Conservation (phyloP, 495 filamentous ascomycete genomes). For the Cercophora samala region DNA sequence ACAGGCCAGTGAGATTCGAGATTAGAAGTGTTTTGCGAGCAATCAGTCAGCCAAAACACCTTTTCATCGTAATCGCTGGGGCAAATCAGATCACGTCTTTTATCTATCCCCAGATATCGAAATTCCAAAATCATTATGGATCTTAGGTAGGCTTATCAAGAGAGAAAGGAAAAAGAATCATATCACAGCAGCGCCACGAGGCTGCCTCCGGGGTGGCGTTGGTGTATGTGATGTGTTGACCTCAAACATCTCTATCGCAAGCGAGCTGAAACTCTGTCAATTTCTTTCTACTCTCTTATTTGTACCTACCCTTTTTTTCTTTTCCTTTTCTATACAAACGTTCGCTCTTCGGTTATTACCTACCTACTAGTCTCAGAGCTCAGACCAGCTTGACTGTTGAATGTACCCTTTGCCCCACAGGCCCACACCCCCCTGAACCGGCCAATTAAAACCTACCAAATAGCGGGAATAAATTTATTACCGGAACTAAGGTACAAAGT, state of each 20-base stretch:
- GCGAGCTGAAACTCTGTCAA: neutral
- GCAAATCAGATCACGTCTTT: neutral
- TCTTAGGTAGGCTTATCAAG: no score
- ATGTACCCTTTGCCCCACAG: no score
- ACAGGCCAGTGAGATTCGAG: neutral
- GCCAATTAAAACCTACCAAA: no score
- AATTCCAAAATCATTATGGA: neutral
- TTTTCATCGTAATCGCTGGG: no score
- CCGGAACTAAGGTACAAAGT: no score
- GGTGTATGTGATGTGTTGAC: neutral
- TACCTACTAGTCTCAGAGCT: no score
- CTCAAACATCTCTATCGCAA: neutral
- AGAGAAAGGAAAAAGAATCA: neutral
- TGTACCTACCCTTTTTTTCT: no score
- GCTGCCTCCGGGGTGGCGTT: neutral
- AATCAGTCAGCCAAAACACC: neutral
- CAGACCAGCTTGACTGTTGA: no score
- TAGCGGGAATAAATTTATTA: no score
- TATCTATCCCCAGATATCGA: neutral
- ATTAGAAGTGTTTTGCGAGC: neutral
- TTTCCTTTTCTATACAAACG: no score
- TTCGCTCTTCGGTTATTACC: no score
- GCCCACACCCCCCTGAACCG: no score
- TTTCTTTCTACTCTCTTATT: neutral
- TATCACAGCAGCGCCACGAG: neutral